Evolutionary conservation across 2,329 filamentous ascomycete genomes (phyloP), one percentile per base, ranked within the genome.

Genomic region (Aspergillus pseudotamarii): DNA sequence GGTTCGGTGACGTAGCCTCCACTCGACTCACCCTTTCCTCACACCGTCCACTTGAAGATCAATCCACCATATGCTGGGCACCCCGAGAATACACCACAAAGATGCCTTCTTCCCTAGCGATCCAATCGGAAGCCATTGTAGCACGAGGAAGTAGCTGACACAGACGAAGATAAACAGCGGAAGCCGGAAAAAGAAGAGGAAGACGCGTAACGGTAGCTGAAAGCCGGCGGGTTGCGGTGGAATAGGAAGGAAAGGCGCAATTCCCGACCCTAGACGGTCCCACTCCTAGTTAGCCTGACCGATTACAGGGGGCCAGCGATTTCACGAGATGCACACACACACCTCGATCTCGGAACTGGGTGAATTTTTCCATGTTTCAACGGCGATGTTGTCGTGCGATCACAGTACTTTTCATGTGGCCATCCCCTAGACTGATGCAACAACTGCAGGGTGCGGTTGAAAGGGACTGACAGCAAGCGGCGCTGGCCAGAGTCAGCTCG

Each of bases 1-100:
- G 30, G 9, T n/a, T 28, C 16, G 10, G 19, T 2, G 28, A 14
- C 64, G 56, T 48, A 64, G 19, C 14, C 12, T 21, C 12, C 34
- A 36, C 14, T 14, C 21, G 45, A 74, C 83, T 61, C 77, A 94
- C 81, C 95, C 95, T 80, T 93, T 92, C 80, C 92, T 94, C 59
- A 99, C 95, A 63, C 94, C 94, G 76, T 99, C 95, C 68, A 99
- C 92, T 78, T 97, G 94, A n/a, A 99, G 83, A 79, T 99, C 95
- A 61, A 97, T 90, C 94, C 94, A 98, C 93, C 94, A 98, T 62
- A 99, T 92, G 32, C 95, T 94, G 0, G 94, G 93, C 63, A 96
- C 91, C 43, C 89, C 91, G 70, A 99, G 86, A 68, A 98, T 86
- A 64, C 88, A 86, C 94, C 95, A 98, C 59, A 98, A 81, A 56